A percentile compares a stretch with the other conserved stretches of the same genome.
Evolutionary conservation across 495 filamentous ascomycete species (phyloP).

Genomic region (Xylaria telfairii): DNA sequence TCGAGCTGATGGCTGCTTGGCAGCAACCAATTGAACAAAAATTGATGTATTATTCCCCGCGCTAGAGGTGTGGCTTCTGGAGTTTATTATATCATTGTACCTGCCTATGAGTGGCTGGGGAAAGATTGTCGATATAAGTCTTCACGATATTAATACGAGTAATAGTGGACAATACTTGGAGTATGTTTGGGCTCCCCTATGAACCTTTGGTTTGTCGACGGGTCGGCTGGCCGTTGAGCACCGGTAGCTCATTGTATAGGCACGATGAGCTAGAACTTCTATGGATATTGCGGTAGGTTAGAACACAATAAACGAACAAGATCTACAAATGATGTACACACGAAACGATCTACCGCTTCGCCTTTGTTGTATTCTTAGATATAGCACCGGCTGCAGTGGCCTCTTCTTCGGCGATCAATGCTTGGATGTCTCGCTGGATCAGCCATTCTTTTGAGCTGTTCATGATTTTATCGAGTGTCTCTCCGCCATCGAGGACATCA

Average conservation of each 20-base stretch:
- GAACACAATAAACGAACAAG: conserved; percentile 1
- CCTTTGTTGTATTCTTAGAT: conserved; percentile 35
- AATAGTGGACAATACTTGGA: background rate
- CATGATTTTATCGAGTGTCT: conserved; percentile 76
- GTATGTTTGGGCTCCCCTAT: background rate
- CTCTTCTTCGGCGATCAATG: conserved; percentile 60
- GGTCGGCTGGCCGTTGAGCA: background rate
- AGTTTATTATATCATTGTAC: background rate
- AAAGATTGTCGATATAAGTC: background rate
- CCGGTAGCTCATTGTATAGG: too few species aligned
- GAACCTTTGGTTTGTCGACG: background rate
- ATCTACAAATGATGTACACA: conserved; percentile 6
- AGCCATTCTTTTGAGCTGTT: conserved; percentile 83
- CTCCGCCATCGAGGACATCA: conserved; percentile 76
- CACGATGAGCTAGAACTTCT: background rate
- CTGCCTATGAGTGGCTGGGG: background rate
- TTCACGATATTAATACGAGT: background rate
- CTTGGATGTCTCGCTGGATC: conserved; percentile 75
- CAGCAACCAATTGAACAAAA: background rate
- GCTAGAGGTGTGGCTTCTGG: background rate
- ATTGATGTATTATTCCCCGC: background rate
- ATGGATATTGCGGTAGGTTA: conserved; percentile 10
- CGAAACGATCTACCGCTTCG: conserved; percentile 36
- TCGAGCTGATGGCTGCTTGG: background rate
- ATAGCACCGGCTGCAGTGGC: conserved; percentile 34